Percentiles rank a stretch among this genome's conserved stretches.
phyloP scores from a whole-genome alignment of 768 basidiomycete species.

The Mycena crocata region DNA sequence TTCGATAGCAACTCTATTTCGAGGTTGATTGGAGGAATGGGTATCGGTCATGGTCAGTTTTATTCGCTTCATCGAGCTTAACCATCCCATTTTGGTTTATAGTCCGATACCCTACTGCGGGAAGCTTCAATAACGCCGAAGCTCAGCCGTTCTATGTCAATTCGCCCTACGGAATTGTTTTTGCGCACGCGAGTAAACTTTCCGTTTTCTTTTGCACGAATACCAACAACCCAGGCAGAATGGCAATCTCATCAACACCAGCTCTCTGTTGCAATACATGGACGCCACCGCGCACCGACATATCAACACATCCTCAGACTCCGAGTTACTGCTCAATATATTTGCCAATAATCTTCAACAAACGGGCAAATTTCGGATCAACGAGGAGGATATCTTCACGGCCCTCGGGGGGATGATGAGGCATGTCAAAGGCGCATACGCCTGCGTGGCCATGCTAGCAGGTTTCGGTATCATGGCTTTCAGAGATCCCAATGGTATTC shows the following conservation, averaged over 20 bases:
- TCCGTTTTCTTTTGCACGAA: conserved; percentile 12
- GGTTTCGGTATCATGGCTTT: conserved; percentile 99
- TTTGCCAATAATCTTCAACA: conserved; percentile 98
- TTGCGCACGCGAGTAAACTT: conserved; percentile 80
- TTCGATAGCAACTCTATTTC: conserved; percentile 85
- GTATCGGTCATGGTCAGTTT: conserved; percentile 91
- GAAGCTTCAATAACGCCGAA: conserved; percentile 95
- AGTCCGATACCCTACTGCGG: conserved; percentile 99
- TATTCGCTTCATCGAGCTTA: conserved; percentile 12
- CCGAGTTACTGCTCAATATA: conserved; percentile 96
- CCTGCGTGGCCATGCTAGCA: conserved; percentile 98
- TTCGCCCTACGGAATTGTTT: conserved; percentile 98
- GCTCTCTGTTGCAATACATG: conserved; percentile 88
- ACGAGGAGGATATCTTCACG: conserved; percentile 98
- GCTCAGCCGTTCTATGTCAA: conserved; percentile 99
- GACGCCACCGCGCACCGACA: conserved; percentile 97
- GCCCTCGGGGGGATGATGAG: conserved; percentile 92
- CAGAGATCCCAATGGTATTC: conserved; percentile 97
- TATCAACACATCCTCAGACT: conserved; percentile 99
- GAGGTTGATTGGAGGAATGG: conserved; percentile 92
- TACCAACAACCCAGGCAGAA: conserved; percentile 66
- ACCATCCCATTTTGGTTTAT: conserved; percentile 28
- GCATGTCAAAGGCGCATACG: conserved; percentile 93
- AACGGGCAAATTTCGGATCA: conserved; percentile 99
- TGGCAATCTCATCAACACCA: conserved; percentile 96